Base-by-base conservation (phyloP, 371 early-diverging fungal genomes). In the Rhizopus arrhizus region DNA sequence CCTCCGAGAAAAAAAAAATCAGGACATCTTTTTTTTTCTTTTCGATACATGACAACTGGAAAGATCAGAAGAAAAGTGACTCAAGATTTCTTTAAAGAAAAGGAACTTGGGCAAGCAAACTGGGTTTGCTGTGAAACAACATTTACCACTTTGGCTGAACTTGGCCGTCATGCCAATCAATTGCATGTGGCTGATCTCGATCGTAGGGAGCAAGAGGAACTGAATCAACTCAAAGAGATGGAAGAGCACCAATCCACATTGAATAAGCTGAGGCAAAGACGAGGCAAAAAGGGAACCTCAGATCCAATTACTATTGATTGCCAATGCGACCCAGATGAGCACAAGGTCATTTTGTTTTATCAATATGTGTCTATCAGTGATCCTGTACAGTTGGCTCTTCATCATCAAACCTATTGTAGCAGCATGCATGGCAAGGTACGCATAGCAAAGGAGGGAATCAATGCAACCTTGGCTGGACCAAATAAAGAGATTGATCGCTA, bases 281-380 rank as follows among this genome's bases (percentile, higher is more conserved):
- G 74, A 68, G 68, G 60, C 3, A 51, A 61, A 22, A 74, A 74
- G 71, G 76, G 80, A n/a, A 48, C 68, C 11, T 76, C 80, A 4
- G 81, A 81, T 60, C 73, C 81, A 0, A 76, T 81, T 36, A 32
- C 51, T 6, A 22, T 70, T 0, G 47, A 64, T 4, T 81, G 81
- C 35, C 16, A 62, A 5, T 81, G 81, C 33, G 58, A 70, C 32
- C 36, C 41, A 9, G 58, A 66, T 9, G 35, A 41, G 3, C 65
- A 49, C 12, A 73, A 70, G 12, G 88, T 89, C 28, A 81, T 89
- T 57, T 65, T 89, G 6, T 89, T 87, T 59, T 89, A 89, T 54
- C 62, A 70, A 6, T 89, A 89, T 45, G 46, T 59, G 0, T 53
- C 51, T 10, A 70, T 87, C 6, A 28, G 48, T 0, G 74, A 82